These are phyloP conservation scores for Cadophora gregata DNA, from an alignment of 2,329 filamentous ascomycete species.

Conservation along the genomic window DNA sequence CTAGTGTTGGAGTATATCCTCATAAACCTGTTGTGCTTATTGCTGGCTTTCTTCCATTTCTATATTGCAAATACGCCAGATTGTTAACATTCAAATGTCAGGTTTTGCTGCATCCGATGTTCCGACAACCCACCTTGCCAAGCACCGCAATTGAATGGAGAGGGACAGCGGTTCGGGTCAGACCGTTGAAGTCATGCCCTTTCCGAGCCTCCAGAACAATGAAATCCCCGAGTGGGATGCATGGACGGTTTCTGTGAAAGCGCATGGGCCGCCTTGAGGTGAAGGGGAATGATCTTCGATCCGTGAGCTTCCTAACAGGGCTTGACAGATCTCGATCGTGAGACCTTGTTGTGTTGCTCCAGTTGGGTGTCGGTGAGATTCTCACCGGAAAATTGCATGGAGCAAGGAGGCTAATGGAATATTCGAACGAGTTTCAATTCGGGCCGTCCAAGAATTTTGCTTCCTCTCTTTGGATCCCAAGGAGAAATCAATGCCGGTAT, in stretches of 20 bases:
- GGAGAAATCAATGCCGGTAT: not conserved
- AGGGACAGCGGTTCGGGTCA: not conserved
- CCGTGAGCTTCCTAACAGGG: not conserved
- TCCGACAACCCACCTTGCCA: not conserved
- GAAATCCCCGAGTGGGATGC: not conserved
- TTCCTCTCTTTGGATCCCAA: conserved; percentile 4
- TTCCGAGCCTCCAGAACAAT: not conserved
- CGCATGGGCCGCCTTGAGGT: not conserved
- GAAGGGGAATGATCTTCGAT: conserved; percentile 8
- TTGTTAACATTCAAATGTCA: not conserved
- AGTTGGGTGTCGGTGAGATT: conserved; percentile 6
- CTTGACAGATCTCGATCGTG: conserved; percentile 1
- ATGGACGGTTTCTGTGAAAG: not conserved
- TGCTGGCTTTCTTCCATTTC: not conserved
- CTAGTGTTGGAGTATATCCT: not conserved
- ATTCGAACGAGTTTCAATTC: conserved; percentile 4
- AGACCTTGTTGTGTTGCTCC: not conserved
- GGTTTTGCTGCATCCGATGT: not conserved
- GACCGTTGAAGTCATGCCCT: not conserved
- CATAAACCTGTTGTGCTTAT: not conserved
- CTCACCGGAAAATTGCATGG: conserved; percentile 2
- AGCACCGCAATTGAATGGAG: conserved; percentile 10
- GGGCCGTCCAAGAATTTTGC: not conserved
- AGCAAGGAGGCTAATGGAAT: not conserved
- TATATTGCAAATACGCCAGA: not conserved